Conservation (phyloP, 352 stramenopile genomes). For the Halophytophthora batemanensis region DNA sequence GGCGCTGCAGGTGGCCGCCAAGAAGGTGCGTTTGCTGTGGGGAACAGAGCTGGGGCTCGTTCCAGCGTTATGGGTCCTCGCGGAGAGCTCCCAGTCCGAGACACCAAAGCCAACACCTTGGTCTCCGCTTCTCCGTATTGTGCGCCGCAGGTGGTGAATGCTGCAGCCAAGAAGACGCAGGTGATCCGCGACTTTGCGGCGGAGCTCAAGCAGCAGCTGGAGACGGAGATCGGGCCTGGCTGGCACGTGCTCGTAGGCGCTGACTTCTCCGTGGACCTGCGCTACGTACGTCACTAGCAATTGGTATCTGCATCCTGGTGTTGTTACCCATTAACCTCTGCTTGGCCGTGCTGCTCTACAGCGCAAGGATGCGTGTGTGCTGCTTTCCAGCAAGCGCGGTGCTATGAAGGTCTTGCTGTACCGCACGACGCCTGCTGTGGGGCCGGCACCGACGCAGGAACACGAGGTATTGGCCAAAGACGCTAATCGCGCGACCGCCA, state of each 20-base stretch:
- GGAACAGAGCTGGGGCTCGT: background rate
- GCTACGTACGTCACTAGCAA: conserved; percentile 68
- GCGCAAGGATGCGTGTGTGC: conserved; percentile 63
- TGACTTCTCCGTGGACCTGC: conserved; percentile 74
- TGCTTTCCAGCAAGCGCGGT: conserved; percentile 54
- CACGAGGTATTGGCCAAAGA: conserved; percentile 22
- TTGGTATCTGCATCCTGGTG: background rate
- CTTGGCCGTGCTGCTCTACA: conserved; percentile 12
- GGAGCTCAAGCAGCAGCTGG: conserved; percentile 35
- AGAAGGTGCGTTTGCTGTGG: conserved; percentile 25
- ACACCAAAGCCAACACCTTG: no score
- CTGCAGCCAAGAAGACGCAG: conserved; percentile 52
- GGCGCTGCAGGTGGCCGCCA: conserved; percentile 35
- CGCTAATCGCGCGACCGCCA: conserved; percentile 11
- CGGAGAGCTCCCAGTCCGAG: no score
- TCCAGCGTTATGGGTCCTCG: no score
- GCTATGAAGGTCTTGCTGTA: conserved; percentile 78
- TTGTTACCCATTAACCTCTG: conserved; percentile 2
- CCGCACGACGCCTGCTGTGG: conserved; percentile 46
- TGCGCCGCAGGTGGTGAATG: conserved; percentile 41
- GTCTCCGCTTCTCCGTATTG: no score
- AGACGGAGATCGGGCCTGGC: conserved; percentile 43
- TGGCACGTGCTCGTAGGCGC: conserved; percentile 70
- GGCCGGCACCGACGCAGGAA: conserved; percentile 29
- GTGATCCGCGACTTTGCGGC: conserved; percentile 55